Conservation (phyloP, 1,284 basidiomycete genomes). For the Marasmius tenuissimus region DNA sequence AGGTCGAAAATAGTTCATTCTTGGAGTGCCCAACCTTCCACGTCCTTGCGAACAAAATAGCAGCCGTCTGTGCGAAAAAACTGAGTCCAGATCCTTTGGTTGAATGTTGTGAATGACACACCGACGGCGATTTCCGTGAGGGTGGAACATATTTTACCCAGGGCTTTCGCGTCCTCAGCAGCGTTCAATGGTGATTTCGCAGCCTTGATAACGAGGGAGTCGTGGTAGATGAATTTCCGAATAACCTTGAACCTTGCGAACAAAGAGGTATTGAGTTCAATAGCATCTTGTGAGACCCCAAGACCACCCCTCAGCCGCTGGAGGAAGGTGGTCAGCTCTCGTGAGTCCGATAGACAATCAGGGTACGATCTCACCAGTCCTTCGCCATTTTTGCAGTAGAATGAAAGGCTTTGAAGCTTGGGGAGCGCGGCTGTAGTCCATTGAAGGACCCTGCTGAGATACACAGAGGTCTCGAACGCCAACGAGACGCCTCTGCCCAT, state of each 20-base stretch:
- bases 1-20: background rate
- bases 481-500: background rate
- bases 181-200: background rate
- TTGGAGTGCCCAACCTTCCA: background rate
- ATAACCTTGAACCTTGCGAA: background rate
- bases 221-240: background rate
- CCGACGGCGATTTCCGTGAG: background rate
- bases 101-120: background rate
- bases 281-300: background rate
- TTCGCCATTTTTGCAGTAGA: background rate
- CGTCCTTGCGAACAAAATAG: background rate
- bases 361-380: too few species aligned
- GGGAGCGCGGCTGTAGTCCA: background rate
- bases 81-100: background rate
- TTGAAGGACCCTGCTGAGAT: background rate
- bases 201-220: background rate
- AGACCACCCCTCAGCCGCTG: background rate
- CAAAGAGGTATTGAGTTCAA: background rate
- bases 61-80: background rate
- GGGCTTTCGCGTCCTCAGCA: background rate
- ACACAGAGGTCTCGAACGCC: background rate
- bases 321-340: too few species aligned
- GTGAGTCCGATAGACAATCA: too few species aligned
- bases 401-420: background rate
- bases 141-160: background rate